Evolutionary conservation across 139 green algal genomes (phyloP).

Genomic region (Closterium sp.): DNA sequence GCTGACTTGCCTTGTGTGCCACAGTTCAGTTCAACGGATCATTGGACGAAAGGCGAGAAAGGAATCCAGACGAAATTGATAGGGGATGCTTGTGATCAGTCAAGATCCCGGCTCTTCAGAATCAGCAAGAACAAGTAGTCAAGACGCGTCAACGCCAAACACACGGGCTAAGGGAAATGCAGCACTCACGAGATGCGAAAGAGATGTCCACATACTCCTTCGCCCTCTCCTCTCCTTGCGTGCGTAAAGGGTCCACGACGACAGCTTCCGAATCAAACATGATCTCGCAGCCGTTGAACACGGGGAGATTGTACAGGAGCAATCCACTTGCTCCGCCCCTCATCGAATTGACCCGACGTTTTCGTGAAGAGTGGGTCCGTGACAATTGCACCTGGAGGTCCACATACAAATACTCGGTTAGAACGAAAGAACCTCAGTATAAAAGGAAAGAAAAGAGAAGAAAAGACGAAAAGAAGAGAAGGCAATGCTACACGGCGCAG

Average conservation of each 20-base stretch:
- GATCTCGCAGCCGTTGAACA: conserved; percentile 65
- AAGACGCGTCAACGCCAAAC: no score
- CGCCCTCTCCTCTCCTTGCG: not conserved
- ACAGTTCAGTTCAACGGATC: no score
- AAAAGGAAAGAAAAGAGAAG: no score
- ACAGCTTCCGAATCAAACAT: conserved; percentile 70
- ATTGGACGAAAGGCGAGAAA: no score
- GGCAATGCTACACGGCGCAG: no score
- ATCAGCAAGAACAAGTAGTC: no score
- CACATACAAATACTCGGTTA: not conserved
- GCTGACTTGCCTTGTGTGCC: no score
- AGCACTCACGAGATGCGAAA: not conserved
- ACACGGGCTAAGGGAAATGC: not conserved
- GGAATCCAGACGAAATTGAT: no score
- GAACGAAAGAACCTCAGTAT: not conserved
- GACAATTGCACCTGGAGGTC: conserved; percentile 34
- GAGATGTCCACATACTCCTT: not conserved
- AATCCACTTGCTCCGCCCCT: conserved; percentile 70
- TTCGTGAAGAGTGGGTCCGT: conserved; percentile 75
- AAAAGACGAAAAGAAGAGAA: no score
- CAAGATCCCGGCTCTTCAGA: no score
- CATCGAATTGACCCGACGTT: conserved; percentile 85
- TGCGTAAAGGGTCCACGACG: not conserved
- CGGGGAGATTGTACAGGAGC: conserved; percentile 75
- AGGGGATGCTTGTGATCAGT: no score